Base-by-base conservation (phyloP, 2,329 filamentous ascomycete genomes). In the Clonostachys byssicola region DNA sequence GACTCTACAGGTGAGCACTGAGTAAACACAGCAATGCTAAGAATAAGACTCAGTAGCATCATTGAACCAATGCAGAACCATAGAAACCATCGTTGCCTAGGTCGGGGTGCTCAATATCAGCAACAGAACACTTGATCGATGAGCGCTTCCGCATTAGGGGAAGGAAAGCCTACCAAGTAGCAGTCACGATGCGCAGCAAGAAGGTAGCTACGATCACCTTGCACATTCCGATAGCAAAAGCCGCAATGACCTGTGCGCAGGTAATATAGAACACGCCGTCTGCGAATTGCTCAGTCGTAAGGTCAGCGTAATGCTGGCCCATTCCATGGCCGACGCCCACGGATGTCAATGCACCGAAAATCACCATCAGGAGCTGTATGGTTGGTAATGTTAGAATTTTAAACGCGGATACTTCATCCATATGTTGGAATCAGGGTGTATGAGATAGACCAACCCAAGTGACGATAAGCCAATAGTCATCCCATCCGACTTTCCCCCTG, bases 11-110 rank as follows among this genome's bases (percentile, higher is more conserved):
- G 43, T 14, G 43, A 38, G 35, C 43, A 45, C 17, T 45, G 43
- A 13, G 43, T 34, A 39, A 45, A 45, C 6, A 45, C 34, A 10
- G 43, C 8, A 16, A 20, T 45, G 5, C 30, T 20, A 3, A 38
- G 33, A 34, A 45, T 23, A 39, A 39, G 5, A n/a, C 43, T 45
- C 12, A 45, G n/a, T 3, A 45, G 6, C 33, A 38, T 36, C 33
- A 45, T 45, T n/a, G 34, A 38, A 5, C n/a, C 43, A 18, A 45
- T 45, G 16, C 43, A 45, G 16, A 45, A 18, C 43, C 43, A 40
- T 5, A 45, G 43, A 18, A 45, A 45, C 16, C 30, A 35, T 5
- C 34, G 33, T 17, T 45, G 43, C 43, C 43, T 45, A 14, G 36
- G 1, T 4, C 23, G 9, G 23, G 23, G 8, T 10, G 23, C 8